phyloP scores from a whole-genome alignment of 352 stramenopile species.

The Globisporangium spiculum region DNA sequence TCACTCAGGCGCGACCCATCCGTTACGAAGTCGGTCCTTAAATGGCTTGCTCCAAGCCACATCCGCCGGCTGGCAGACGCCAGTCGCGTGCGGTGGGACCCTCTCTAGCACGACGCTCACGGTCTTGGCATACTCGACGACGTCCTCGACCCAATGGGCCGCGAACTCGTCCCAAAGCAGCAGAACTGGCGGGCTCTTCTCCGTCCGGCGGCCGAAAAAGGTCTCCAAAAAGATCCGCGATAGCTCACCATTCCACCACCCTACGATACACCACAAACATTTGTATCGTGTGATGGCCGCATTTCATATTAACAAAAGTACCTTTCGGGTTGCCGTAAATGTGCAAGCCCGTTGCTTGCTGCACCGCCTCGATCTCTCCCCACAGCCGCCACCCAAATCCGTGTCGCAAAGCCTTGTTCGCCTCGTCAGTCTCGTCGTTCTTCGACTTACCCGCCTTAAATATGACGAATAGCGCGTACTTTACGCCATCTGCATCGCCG shows the following conservation, averaged over 20 bases:
- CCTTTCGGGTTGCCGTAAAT: constrained; percentile 2
- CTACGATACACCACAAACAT: constrained; percentile 4
- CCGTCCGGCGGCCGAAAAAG: not conserved
- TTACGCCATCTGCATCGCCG: constrained; percentile 13
- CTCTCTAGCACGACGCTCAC: not conserved
- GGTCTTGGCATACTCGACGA: not conserved
- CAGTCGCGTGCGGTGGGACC: not conserved
- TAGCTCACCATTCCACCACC: constrained; percentile 3
- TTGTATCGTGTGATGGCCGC: not conserved
- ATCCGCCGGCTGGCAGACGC: not conserved
- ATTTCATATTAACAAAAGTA: not conserved
- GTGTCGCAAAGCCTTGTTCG: constrained; percentile 2
- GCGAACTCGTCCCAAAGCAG: too few species aligned
- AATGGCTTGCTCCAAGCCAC: constrained; percentile 2
- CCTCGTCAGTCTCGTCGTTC: constrained; percentile 1
- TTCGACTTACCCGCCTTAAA: constrained; percentile 4
- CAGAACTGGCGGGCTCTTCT: not conserved
- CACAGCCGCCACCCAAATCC: not conserved
- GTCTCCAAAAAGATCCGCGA: not conserved
- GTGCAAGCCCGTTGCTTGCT: constrained; percentile 1
- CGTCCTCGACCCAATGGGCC: too few species aligned
- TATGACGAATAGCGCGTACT: not conserved
- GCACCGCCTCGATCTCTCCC: not conserved
- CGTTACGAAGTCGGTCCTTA: not conserved
- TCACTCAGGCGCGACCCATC: not conserved